Conservation (phyloP, 108 stramenopile genomes). For the Pseudonitzschia multiseries region DNA sequence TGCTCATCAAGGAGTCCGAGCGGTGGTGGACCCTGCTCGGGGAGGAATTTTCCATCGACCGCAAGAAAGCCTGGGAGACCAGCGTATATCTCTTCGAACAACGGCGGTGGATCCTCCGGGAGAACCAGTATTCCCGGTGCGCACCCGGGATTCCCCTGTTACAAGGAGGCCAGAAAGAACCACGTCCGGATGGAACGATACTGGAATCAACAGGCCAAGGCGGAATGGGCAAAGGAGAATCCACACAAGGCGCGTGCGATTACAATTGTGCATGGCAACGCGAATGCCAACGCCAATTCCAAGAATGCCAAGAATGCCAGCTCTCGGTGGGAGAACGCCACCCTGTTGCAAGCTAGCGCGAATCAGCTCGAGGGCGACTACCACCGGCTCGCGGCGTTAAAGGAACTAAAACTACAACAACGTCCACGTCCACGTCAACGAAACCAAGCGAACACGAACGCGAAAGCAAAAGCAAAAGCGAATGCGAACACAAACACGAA, state of each 20-base stretch:
- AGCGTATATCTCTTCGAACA: slow-evolving; percentile 7
- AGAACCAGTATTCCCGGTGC: slow-evolving; percentile 10
- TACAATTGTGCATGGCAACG: no score
- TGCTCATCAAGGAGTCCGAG: slow-evolving; percentile 1
- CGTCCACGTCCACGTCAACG: no score
- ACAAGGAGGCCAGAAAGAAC: slow-evolving; percentile 17
- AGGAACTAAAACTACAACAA: no score
- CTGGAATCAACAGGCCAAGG: neutral
- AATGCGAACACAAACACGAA: no score
- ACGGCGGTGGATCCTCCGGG: neutral
- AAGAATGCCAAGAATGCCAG: no score
- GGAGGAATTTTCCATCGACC: neutral
- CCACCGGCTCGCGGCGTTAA: no score
- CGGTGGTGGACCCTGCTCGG: neutral
- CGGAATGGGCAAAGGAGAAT: no score
- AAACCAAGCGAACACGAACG: neutral
- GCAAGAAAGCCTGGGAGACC: neutral
- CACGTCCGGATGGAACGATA: neutral
- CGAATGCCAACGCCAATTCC: no score
- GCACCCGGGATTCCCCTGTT: slow-evolving; percentile 13
- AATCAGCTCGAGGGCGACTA: no score
- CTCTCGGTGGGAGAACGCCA: no score
- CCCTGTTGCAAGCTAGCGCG: no score
- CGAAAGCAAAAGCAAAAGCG: neutral
- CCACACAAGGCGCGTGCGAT: no score